These are phyloP conservation scores for Fonsecaea monophora DNA, from an alignment of 2,329 filamentous ascomycete genomes.

Conservation along the genomic window DNA sequence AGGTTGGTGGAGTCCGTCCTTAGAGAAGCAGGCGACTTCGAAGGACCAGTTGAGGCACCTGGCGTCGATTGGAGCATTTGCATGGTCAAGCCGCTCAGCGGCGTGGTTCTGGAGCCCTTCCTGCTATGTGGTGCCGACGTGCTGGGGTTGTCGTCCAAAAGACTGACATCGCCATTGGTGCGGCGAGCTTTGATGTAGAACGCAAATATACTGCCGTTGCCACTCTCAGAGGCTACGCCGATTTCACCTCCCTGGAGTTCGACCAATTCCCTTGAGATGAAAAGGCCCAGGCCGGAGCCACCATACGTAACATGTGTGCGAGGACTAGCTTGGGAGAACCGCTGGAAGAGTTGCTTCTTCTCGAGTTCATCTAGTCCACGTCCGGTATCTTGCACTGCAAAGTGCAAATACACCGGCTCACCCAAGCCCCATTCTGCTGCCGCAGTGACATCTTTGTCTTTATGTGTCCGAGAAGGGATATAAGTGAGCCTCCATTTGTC, in stretches of 20 bases:
- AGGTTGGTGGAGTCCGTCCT: neutral
- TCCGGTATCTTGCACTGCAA: constrained; percentile 79
- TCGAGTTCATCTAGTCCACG: constrained; percentile 74
- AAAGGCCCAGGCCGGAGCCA: constrained; percentile 77
- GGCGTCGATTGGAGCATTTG: constrained; percentile 4
- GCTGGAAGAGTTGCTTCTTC: constrained; percentile 75
- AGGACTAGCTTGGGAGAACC: constrained; percentile 79
- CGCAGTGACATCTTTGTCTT: constrained; percentile 45
- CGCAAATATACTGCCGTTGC: constrained; percentile 63
- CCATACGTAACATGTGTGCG: constrained; percentile 80
- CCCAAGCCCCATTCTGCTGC: constrained; percentile 62
- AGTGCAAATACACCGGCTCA: constrained; percentile 69
- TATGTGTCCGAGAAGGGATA: constrained; percentile 41
- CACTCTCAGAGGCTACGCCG: constrained; percentile 67
- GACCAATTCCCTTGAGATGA: constrained; percentile 79
- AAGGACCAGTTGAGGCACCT: neutral
- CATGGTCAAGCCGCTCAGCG: constrained; percentile 18
- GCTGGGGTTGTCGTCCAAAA: constrained; percentile 20
- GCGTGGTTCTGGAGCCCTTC: constrained; percentile 27
- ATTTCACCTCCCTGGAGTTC: constrained; percentile 83
- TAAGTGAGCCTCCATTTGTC: constrained; percentile 48
- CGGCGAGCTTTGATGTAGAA: constrained; percentile 61
- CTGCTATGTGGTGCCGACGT: constrained; percentile 7
- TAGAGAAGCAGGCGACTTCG: neutral
- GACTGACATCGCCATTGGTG: constrained; percentile 16